These are phyloP conservation scores for Colletotrichum lupini DNA, from an alignment of 2,329 filamentous ascomycete genomes.

Conservation along the genomic window DNA sequence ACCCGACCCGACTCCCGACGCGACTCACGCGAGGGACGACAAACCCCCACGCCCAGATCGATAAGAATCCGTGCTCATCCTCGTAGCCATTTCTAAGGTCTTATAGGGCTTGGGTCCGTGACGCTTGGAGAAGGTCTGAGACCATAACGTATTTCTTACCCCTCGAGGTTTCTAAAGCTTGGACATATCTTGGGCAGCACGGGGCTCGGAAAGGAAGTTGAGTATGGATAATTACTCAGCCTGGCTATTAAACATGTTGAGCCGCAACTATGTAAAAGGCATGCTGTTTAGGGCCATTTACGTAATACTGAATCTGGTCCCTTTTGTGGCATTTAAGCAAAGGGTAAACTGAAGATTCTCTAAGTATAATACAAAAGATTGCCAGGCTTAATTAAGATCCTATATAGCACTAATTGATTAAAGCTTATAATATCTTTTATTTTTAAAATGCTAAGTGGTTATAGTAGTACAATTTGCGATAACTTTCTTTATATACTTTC, in stretches of 20 bases:
- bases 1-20: not conserved
- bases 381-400: too few relatives aligned
- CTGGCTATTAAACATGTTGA: too few relatives aligned
- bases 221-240: not conserved
- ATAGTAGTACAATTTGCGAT: too few relatives aligned
- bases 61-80: not conserved
- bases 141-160: not conserved
- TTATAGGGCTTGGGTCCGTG: not conserved
- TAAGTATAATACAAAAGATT: too few relatives aligned
- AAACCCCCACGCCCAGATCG: constrained; percentile 5
- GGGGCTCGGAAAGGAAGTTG: not conserved
- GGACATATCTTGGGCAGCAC: not conserved
- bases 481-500: not conserved
- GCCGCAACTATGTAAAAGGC: too few relatives aligned
- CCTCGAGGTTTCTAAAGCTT: not conserved
- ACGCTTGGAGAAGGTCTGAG: not conserved
- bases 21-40: not conserved
- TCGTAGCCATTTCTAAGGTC: not conserved
- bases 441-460: not conserved
- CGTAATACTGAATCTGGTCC: too few relatives aligned
- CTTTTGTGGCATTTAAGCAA: too few relatives aligned
- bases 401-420: too few relatives aligned
- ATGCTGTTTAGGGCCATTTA: too few relatives aligned
- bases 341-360: too few relatives aligned
- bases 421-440: too few relatives aligned